These are phyloP conservation scores for Malus sylvestris DNA, from an alignment of 306 rosid genomes.

Conservation along the genomic window DNA sequence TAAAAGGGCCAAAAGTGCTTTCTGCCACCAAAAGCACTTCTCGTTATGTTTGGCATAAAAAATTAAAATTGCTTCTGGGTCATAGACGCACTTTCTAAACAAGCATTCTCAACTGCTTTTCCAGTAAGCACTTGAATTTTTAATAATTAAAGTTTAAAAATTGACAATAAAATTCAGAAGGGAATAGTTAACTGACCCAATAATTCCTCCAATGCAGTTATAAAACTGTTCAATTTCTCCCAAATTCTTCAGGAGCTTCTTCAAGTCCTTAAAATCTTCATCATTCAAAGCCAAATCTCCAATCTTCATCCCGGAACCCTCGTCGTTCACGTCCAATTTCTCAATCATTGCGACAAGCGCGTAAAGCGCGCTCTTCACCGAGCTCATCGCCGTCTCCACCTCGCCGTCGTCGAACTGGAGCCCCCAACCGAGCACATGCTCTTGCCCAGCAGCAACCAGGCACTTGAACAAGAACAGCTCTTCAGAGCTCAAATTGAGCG, in stretches of 20 bases:
- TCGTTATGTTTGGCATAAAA: too few relatives aligned
- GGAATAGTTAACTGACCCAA: conserved; percentile 54
- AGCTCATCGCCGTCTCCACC: conserved; percentile 29
- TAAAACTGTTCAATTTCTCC: conserved; percentile 70
- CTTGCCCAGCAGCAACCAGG: conserved; percentile 82
- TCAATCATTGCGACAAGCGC: conserved; percentile 70
- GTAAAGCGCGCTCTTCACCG: conserved; percentile 63
- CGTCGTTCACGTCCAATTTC: conserved; percentile 39
- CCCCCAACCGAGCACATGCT: conserved; percentile 53
- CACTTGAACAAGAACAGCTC: conserved; percentile 59
- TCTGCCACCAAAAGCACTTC: neutral
- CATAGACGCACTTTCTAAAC: neutral
- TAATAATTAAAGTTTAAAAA: neutral
- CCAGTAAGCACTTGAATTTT: neutral
- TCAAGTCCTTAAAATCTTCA: conserved; percentile 52
- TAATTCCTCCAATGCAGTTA: conserved; percentile 91
- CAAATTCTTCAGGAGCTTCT: conserved; percentile 49
- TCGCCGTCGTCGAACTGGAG: conserved; percentile 23
- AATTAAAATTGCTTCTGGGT: neutral
- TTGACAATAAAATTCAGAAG: neutral
- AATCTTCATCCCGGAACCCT: conserved; percentile 22
- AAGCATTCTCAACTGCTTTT: neutral
- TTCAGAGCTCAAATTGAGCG: conserved; percentile 26
- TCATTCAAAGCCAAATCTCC: conserved; percentile 37
- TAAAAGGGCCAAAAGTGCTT: neutral